phyloP scores from a whole-genome alignment of 139 green algal genomes.

The Picochlorum sp. region DNA sequence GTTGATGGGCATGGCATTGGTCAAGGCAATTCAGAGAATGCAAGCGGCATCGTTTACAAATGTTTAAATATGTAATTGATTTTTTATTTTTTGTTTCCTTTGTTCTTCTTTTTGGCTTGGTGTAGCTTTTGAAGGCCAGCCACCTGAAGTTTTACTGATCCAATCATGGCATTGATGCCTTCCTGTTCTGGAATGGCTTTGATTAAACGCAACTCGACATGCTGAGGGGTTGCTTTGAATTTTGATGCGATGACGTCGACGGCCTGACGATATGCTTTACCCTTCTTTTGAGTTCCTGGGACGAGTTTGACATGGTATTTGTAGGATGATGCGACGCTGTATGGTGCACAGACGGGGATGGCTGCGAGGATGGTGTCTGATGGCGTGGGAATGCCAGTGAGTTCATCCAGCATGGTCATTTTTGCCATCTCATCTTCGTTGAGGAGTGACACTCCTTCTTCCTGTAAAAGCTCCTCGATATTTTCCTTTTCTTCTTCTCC shows the following conservation, averaged over 20 bases:
- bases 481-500: slow-evolving; percentile 35
- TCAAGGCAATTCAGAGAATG: not conserved
- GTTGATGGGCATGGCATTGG: not conserved
- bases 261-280: slow-evolving; percentile 66
- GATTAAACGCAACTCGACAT: slow-evolving; percentile 52
- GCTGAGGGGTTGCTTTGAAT: slow-evolving; percentile 18
- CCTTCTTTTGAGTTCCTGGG: slow-evolving; percentile 82
- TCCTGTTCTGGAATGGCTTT: slow-evolving; percentile 70
- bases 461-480: slow-evolving; percentile 44
- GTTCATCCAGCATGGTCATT: slow-evolving; percentile 46
- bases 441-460: slow-evolving; percentile 44
- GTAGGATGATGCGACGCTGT: slow-evolving; percentile 56
- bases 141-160: slow-evolving; percentile 76
- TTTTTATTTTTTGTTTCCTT: not conserved
- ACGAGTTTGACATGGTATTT: slow-evolving; percentile 84
- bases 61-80: not conserved
- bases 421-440: slow-evolving; percentile 34
- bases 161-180: slow-evolving; percentile 68
- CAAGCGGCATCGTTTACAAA: too few species aligned
- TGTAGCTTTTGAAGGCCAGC: slow-evolving; percentile 80
- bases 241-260: slow-evolving; percentile 60
- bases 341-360: slow-evolving; percentile 85
- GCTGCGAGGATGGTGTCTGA: slow-evolving; percentile 81
- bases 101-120: slow-evolving; percentile 16
- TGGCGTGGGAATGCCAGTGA: slow-evolving; percentile 63